Conservation (phyloP, 1,284 basidiomycete species). For the Trichosporon sp. region DNA sequence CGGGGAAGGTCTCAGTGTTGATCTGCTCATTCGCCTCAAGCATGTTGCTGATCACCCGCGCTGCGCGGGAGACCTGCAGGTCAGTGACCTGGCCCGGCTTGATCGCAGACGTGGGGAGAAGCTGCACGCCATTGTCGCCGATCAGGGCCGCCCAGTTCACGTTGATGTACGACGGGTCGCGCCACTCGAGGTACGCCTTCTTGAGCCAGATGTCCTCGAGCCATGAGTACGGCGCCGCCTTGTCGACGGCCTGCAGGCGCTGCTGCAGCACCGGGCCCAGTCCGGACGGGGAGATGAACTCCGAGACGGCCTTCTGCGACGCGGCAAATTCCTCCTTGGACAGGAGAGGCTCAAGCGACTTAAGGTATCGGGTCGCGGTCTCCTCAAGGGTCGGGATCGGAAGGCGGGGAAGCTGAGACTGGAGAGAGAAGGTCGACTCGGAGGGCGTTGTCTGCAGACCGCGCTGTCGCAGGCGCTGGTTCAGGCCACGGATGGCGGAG, state of each 20-base stretch:
- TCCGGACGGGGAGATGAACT: conserved; percentile 2
- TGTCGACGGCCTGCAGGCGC: conserved; percentile 13
- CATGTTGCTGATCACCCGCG: conserved; percentile 10
- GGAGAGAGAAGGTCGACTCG: conserved; percentile 9
- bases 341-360: conserved; percentile 9
- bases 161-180: conserved; percentile 13
- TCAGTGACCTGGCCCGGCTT: conserved; percentile 1
- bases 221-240: conserved; percentile 11
- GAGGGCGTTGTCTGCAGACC: not conserved
- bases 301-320: conserved; percentile 1
- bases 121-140: conserved; percentile 6
- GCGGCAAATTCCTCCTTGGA: conserved; percentile 1
- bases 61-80: conserved; percentile 8
- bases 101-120: not conserved
- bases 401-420: conserved; percentile 10
- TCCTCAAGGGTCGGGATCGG: conserved; percentile 12
- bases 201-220: conserved; percentile 19
- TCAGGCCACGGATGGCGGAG: not conserved
- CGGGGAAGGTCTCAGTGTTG: conserved; percentile 13
- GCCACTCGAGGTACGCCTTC: conserved; percentile 17
- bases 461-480: not conserved
- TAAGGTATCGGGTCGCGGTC: conserved; percentile 12
- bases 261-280: conserved; percentile 12
- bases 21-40: conserved; percentile 14
- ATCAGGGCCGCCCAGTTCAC: conserved; percentile 16